Evolutionary conservation across 768 basidiomycete species (phyloP).

Genomic region (Tylopilus rubrobrunneus): DNA sequence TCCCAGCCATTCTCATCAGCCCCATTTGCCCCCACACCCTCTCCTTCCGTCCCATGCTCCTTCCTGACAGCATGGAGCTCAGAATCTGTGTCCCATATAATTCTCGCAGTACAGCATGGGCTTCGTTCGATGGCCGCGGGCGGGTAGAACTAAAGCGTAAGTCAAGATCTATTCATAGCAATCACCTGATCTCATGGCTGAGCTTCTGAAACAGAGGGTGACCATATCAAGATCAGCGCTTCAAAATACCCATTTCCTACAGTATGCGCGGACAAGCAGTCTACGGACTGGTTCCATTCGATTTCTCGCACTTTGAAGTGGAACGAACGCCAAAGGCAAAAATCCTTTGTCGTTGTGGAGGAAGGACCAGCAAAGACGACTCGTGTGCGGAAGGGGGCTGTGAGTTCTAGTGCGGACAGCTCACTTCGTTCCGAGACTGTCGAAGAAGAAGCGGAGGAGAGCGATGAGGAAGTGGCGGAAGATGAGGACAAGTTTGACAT

Average conservation of each 20-base stretch:
- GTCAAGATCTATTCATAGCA: slow-evolving; percentile 27
- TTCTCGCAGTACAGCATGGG: slow-evolving; percentile 97
- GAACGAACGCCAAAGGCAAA: slow-evolving; percentile 98
- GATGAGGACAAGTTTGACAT: slow-evolving; percentile 89
- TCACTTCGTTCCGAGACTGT: slow-evolving; percentile 18
- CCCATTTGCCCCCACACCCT: slow-evolving; percentile 98
- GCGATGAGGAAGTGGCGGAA: slow-evolving; percentile 41
- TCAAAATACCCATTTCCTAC: slow-evolving; percentile 98
- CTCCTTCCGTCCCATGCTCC: slow-evolving; percentile 96
- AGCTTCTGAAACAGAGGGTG: slow-evolving; percentile 68
- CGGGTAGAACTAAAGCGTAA: slow-evolving; percentile 92
- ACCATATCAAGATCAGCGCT: slow-evolving; percentile 97
- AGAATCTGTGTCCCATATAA: slow-evolving; percentile 99
- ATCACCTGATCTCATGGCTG: slow-evolving; percentile 1
- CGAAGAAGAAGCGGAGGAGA: slow-evolving; percentile 43
- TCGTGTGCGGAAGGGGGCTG: slow-evolving; percentile 15
- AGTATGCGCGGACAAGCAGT: slow-evolving; percentile 96
- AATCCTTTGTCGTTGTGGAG: slow-evolving; percentile 97
- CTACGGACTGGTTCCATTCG: slow-evolving; percentile 97
- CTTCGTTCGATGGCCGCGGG: slow-evolving; percentile 95
- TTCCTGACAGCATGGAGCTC: slow-evolving; percentile 98
- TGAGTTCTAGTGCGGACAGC: slow-evolving; percentile 5
- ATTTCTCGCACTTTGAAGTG: slow-evolving; percentile 96
- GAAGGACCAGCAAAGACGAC: slow-evolving; percentile 60
- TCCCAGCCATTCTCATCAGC: slow-evolving; percentile 92